These are phyloP conservation scores for Trichosanthes truncata DNA, from an alignment of 306 rosid genomes.

Conservation along the genomic window DNA sequence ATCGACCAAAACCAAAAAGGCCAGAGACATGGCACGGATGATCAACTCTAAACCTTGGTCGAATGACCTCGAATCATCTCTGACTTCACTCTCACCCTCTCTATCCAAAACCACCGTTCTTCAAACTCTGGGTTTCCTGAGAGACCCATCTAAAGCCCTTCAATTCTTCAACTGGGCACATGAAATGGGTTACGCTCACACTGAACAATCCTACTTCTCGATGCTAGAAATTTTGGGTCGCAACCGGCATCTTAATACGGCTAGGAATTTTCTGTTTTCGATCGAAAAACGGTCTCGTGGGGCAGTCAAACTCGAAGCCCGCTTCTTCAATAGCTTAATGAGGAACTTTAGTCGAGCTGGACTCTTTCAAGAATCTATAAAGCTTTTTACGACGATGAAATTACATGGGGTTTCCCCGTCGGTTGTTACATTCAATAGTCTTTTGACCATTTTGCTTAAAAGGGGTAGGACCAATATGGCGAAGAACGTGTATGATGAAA, in stretches of 20 bases:
- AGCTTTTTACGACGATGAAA: conserved; percentile 56
- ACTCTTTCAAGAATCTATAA: conserved; percentile 60
- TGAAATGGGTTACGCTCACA: conserved; percentile 47
- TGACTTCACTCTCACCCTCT: conserved; percentile 32
- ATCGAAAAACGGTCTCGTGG: conserved; percentile 54
- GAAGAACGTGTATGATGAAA: conserved; percentile 48
- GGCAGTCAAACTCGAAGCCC: conserved; percentile 49
- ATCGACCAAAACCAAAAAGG: conserved; percentile 28
- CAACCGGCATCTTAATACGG: conserved; percentile 45
- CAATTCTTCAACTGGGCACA: conserved; percentile 55
- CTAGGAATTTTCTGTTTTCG: conserved; percentile 65
- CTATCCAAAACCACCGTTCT: conserved; percentile 53
- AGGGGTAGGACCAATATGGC: conserved; percentile 73
- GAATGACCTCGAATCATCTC: conserved; percentile 24
- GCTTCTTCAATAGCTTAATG: conserved; percentile 65
- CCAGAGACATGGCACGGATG: conserved; percentile 36
- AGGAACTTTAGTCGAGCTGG: conserved; percentile 63
- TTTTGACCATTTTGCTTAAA: conserved; percentile 49
- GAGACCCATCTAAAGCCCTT: conserved; percentile 39
- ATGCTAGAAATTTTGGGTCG: conserved; percentile 56
- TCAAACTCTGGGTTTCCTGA: conserved; percentile 47
- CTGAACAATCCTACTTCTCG: conserved; percentile 37
- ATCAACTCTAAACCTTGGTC: conserved; percentile 52
- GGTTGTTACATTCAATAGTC: conserved; percentile 44
- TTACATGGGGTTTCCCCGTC: conserved; percentile 51